phyloP scores from a whole-genome alignment of 495 filamentous ascomycete species.

The Collariella sp. region DNA sequence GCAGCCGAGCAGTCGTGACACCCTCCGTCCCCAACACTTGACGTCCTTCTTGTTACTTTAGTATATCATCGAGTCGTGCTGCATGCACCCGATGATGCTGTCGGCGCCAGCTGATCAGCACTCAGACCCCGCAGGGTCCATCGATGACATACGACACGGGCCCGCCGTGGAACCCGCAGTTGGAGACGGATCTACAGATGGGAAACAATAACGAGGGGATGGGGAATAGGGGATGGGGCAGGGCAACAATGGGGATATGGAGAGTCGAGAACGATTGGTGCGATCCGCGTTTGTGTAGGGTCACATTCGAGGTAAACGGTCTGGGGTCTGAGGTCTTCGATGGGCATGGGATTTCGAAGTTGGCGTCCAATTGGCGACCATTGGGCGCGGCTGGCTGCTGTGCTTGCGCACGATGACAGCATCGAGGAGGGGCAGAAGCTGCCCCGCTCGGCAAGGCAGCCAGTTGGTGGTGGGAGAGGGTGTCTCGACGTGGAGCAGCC shows the following conservation, averaged over 20 bases:
- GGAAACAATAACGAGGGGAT: neutral
- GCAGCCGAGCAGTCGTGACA: neutral
- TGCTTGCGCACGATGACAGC: slow-evolving; percentile 15
- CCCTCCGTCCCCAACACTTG: neutral
- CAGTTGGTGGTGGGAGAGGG: neutral
- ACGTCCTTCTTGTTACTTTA: neutral
- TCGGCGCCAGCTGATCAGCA: neutral
- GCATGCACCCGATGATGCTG: neutral
- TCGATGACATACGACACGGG: neutral
- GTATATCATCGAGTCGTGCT: neutral
- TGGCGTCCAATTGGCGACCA: neutral
- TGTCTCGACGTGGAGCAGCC: neutral
- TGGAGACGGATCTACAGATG: neutral
- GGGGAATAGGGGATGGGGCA: too few relatives aligned
- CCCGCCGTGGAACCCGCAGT: neutral
- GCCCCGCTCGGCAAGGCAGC: slow-evolving; percentile 8
- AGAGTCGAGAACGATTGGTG: neutral
- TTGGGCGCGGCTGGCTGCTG: neutral
- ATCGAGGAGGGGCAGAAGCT: slow-evolving; percentile 7
- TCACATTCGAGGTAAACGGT: neutral
- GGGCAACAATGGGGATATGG: too few relatives aligned
- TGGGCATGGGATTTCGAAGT: neutral
- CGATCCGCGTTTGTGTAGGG: neutral
- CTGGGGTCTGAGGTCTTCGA: too few relatives aligned
- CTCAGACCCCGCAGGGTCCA: neutral